Percentiles rank a stretch among this genome's conserved stretches.
Conservation (phyloP, 768 basidiomycete genomes). For the Neoboletus brunneissimus region DNA sequence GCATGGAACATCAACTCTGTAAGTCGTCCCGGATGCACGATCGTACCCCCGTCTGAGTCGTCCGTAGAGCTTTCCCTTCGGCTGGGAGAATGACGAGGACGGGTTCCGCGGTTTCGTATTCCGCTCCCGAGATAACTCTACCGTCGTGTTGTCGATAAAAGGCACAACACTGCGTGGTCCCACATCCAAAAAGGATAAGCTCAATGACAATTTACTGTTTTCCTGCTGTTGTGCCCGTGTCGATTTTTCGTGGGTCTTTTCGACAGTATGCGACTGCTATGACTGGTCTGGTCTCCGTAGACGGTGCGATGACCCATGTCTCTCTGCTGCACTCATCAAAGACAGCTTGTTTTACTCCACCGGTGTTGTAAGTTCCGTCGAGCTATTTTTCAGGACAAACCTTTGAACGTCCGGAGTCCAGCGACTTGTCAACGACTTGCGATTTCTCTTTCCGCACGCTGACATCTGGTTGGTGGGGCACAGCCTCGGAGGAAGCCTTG, state of each 20-base stretch:
- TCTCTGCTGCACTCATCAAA: conserved; percentile 78
- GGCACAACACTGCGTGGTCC: conserved; percentile 82
- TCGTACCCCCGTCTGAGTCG: conserved; percentile 6
- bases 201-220: conserved; percentile 86
- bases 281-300: conserved; percentile 44
- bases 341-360: conserved; percentile 92
- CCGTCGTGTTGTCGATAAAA: conserved; percentile 86
- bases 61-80: conserved; percentile 71
- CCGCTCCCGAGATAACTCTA: conserved; percentile 71
- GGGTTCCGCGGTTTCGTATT: conserved; percentile 94
- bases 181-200: conserved; percentile 88
- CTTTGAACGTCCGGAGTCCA: conserved; percentile 20
- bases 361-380: conserved; percentile 62
- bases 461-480: conserved; percentile 63
- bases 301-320: conserved; percentile 77
- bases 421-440: conserved; percentile 59
- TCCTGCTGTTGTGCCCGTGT: conserved; percentile 94
- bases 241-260: conserved; percentile 81
- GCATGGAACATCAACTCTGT: conserved; percentile 62
- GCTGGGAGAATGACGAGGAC: conserved; percentile 63
- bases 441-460: conserved; percentile 52
- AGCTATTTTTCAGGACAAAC: not conserved
- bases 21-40: conserved; percentile 19
- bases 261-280: conserved; percentile 88
- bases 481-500: conserved; percentile 62